Evolutionary conservation across 129 eudicot genomes (phyloP), one percentile per base, ranked within the genome.

Genomic region (Flaveria linearis): DNA sequence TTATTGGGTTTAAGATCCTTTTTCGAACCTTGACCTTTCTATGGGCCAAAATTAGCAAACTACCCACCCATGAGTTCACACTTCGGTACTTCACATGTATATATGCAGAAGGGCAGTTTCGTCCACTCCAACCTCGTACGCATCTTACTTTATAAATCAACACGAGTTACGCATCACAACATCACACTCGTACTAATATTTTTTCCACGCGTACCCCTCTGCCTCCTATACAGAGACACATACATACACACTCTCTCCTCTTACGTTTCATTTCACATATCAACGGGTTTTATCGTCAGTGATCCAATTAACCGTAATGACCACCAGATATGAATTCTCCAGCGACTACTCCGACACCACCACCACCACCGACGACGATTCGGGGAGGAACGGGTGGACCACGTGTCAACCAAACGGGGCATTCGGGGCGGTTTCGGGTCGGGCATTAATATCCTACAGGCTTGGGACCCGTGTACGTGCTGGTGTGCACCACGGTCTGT

Each of bases 381-480:
- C 71, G 67, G 64, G 49, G 9, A 80, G 2, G 83, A 80, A 5
- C 58, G 65, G 2, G 73, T 63, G 15, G 68, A 78, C 13, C 70
- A 67, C 22, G 36, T 18, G 43, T 36, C 60, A 0, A 65, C 69
- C 46, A 63, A 63, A 36, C 33, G 16, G 12, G 1, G 7, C 10
- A 53, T 9, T 25, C 57, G 15, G 41, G 71, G 72, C 39, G 4
- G 64, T 3, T 30, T 64, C 49, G 46, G 75, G 13, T 65, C 66
- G 9, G 43, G 73, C 10, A 36, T 36, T 36, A 36, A 36, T 36
- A 61, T 71, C 2, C 6, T 86, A 9, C 84, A 78, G 11, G 96
- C 89, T 51, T 95, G 99, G 99, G 91, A 95, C 66, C 80, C 89
- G 36, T 87, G 15, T 95, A 89, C 82, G 83, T 95, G 4, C 79